Conservation (phyloP, 1,139 yeast genomes). For the Geotrichum aggregatum region DNA sequence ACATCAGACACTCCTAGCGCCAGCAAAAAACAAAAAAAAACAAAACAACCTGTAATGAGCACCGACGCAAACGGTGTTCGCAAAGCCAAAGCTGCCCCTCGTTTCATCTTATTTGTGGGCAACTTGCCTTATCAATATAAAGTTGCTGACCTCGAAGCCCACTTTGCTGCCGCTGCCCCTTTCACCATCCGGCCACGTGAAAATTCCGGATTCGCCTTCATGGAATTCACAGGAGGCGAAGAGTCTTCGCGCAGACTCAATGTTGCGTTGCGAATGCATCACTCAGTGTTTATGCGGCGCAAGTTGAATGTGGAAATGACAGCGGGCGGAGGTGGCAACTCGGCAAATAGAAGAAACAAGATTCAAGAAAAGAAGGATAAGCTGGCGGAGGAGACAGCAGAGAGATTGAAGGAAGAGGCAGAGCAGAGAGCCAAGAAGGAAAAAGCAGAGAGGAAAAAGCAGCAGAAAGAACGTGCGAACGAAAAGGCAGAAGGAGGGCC, state of each 20-base stretch:
- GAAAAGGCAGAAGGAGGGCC: slow-evolving; percentile 9
- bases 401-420: slow-evolving; percentile 33
- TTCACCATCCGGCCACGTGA: slow-evolving; percentile 69
- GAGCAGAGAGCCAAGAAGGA: slow-evolving; percentile 33
- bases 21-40: slow-evolving; percentile 6
- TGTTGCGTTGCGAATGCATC: slow-evolving; percentile 77
- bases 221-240: slow-evolving; percentile 63
- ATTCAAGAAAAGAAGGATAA: slow-evolving; percentile 74
- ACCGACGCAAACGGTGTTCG: slow-evolving; percentile 15
- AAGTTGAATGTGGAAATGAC: slow-evolving; percentile 92
- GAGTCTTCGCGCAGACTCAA: slow-evolving; percentile 63
- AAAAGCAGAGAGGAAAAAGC: slow-evolving; percentile 22
- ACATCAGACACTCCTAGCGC: not conserved
- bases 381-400: slow-evolving; percentile 58
- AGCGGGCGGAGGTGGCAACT: slow-evolving; percentile 97
- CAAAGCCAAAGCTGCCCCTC: slow-evolving; percentile 52
- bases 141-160: slow-evolving; percentile 60
- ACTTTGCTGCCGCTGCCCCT: slow-evolving; percentile 71
- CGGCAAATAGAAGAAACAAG: slow-evolving; percentile 63
- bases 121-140: slow-evolving; percentile 74
- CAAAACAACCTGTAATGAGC: slow-evolving; percentile 6
- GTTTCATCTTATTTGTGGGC: slow-evolving; percentile 87
- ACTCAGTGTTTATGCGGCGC: slow-evolving; percentile 59
- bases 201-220: slow-evolving; percentile 84
- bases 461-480: slow-evolving; percentile 18